Evolutionary conservation across 805 yeast genomes (phyloP).

Genomic region (Starmerella geochares): DNA sequence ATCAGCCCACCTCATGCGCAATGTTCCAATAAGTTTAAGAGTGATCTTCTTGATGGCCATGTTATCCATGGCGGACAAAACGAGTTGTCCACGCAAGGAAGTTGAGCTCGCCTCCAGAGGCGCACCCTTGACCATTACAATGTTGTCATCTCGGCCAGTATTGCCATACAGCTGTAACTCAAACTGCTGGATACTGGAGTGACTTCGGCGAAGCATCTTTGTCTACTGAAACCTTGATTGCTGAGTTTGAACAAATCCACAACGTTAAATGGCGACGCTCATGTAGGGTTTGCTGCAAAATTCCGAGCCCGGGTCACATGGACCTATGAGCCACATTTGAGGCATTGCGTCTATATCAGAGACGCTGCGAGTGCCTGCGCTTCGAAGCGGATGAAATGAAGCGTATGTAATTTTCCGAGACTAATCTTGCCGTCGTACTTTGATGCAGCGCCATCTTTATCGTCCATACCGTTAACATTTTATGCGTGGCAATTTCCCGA

Average conservation of each 20-base stretch:
- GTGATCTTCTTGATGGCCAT: constrained; percentile 53
- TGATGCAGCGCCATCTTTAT: too few species aligned
- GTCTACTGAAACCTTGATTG: neutral
- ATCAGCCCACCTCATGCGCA: constrained; percentile 58
- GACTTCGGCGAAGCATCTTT: constrained; percentile 21
- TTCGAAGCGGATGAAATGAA: too few species aligned
- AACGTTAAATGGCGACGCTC: neutral
- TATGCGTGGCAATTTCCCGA: neutral
- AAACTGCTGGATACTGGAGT: constrained; percentile 20
- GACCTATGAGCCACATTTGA: neutral
- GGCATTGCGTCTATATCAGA: neutral
- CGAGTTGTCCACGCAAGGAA: constrained; percentile 65
- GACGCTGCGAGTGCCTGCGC: too few species aligned
- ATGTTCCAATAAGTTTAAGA: constrained; percentile 55
- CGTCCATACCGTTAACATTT: too few species aligned
- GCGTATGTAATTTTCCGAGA: neutral
- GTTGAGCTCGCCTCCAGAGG: constrained; percentile 69
- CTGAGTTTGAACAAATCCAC: neutral
- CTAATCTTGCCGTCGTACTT: too few species aligned
- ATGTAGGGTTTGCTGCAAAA: constrained; percentile 8
- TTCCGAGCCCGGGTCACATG: constrained; percentile 5
- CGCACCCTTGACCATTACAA: constrained; percentile 68
- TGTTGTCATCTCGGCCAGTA: constrained; percentile 35
- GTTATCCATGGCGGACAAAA: constrained; percentile 66
- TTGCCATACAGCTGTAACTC: constrained; percentile 24